Base-by-base conservation (phyloP, 169 alveolate genomes). In the Plasmodium fragile region DNA sequence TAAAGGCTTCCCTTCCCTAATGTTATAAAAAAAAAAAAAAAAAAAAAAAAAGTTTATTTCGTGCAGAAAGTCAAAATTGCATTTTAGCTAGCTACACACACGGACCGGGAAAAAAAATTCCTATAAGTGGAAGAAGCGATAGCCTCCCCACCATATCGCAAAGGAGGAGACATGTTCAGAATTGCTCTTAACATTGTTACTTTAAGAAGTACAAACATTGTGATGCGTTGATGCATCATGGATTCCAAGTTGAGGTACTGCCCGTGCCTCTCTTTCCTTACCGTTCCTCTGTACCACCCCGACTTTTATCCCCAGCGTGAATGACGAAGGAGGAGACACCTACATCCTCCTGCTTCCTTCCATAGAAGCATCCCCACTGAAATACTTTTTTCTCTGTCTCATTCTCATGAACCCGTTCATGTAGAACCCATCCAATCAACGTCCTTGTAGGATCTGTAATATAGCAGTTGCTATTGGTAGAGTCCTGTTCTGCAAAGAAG, bases 361-460 rank as follows among this genome's bases (percentile, higher is more conserved):
- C 82, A 36, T 55, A 59, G 39, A 81, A 90, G 32, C 94, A 90
- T 8, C 92, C 92, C 94, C 92, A 90, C 4, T 81, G 92, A 49
- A 70, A 90, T 45, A 28, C 41, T 30, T 92, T 73, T 52, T 79
- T 90, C 18, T 65, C 22, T 36, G 52, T 36, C 5, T 93, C 71
- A 59, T 87, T 85, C 70, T 95, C 87, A 39, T 91, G 92, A 18
- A 92, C 41, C 53, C 71, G 59, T 32, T 90, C 90, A 13, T 82
- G 77, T 3, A 81, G 78, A 32, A 82, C 43, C 94, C 94, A 90
- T 49, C 98, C 93, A 59, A 97, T n/a, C 52, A 65, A 94, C 89
- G 92, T 45, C 71, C 79, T 8, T 16, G 93, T 72, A 16, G 95
- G 71, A 70, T 95, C 91, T 71, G 93, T 84, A 28, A 52, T 49